Conservation (phyloP, 2,329 filamentous ascomycete genomes). For the Berkeleyomyces basicola region DNA sequence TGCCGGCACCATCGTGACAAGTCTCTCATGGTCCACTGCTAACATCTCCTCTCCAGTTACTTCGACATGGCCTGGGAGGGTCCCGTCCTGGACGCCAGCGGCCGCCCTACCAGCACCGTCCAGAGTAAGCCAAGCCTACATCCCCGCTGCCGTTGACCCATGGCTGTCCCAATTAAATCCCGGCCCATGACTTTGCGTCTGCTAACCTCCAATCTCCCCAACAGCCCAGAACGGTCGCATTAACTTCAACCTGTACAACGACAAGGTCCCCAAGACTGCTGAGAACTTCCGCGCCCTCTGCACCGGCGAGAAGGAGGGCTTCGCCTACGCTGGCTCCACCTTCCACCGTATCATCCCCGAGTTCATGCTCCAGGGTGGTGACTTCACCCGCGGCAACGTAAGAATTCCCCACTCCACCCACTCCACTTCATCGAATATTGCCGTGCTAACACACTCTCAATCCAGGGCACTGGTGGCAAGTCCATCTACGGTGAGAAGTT, state of each 20-base stretch:
- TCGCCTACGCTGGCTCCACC: conserved; percentile 64
- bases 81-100: conserved; percentile 47
- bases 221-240: conserved; percentile 61
- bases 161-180: not conserved
- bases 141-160: not conserved
- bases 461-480: conserved; percentile 72
- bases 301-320: conserved; percentile 64
- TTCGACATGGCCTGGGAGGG: conserved; percentile 63
- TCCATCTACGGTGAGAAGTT: conserved; percentile 96
- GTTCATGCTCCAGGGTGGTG: conserved; percentile 94
- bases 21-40: not conserved
- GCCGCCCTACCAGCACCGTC: conserved; percentile 34
- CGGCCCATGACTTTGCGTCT: not conserved
- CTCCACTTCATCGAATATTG: not conserved
- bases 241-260: conserved; percentile 76
- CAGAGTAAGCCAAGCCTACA: conserved; percentile 36
- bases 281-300: conserved; percentile 75
- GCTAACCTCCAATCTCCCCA: conserved; percentile 13
- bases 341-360: conserved; percentile 89
- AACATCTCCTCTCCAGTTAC: conserved; percentile 28
- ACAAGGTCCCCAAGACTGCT: conserved; percentile 73
- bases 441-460: conserved; percentile 1
- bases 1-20: too few species aligned
- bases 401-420: conserved; percentile 21
- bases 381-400: conserved; percentile 87